Evolutionary conservation across 2,329 filamentous ascomycete species (phyloP).

Genomic region (Fusarium sarcochroum): DNA sequence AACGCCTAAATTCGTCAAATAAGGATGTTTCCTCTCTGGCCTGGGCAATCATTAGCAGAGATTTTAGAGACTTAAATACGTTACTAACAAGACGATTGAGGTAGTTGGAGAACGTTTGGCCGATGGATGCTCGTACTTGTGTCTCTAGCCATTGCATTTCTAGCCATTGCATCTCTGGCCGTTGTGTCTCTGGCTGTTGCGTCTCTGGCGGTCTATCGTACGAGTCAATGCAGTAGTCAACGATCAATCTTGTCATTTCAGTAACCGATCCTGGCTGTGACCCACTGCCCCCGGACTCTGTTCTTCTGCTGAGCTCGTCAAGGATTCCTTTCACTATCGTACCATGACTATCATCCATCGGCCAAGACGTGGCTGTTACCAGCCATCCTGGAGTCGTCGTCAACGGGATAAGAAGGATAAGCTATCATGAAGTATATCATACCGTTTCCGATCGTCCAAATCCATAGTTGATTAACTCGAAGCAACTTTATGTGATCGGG

Average conservation of each 20-base stretch:
- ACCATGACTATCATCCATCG: not conserved
- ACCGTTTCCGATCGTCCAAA: conserved; percentile 4
- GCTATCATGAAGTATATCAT: not conserved
- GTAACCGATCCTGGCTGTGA: not conserved
- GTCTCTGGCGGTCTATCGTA: conserved; percentile 9
- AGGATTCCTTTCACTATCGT: not conserved
- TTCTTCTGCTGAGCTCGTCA: not conserved
- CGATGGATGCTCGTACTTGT: too few species aligned
- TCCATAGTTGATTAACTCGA: conserved; percentile 9
- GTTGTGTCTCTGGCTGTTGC: too few species aligned
- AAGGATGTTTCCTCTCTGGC: too few species aligned
- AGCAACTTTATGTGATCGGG: too few species aligned
- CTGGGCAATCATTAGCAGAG: too few species aligned
- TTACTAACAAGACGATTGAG: too few species aligned
- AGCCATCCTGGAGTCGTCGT: conserved; percentile 15
- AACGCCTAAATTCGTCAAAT: too few species aligned
- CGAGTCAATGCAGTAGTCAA: conserved; percentile 8
- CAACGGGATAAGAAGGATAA: too few species aligned
- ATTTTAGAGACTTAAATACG: too few species aligned
- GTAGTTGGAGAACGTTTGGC: too few species aligned
- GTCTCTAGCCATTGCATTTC: too few species aligned
- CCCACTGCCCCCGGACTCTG: not conserved
- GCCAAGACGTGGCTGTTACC: not conserved
- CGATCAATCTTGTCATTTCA: not conserved
- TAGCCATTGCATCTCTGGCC: too few species aligned